Conservation (phyloP, 129 eudicot species). For the Centella asiatica region DNA sequence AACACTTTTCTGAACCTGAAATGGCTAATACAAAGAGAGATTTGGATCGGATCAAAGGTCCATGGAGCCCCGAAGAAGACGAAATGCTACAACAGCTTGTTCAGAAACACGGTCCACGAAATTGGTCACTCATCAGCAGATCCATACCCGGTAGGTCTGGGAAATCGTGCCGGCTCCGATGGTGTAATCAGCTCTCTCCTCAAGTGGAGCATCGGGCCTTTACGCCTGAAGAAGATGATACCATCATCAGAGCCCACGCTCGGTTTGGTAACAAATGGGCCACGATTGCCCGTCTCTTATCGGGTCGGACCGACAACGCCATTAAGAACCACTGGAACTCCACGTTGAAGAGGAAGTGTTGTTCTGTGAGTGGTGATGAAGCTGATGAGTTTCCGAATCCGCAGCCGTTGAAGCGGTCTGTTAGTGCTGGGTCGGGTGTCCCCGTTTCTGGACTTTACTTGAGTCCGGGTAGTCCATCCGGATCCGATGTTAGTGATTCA, state of each 20-base stretch:
- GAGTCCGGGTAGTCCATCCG: conserved; percentile 71
- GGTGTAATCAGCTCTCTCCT: conserved; percentile 97
- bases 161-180: conserved; percentile 73
- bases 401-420: conserved; percentile 60
- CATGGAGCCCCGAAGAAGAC: conserved; percentile 97
- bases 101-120: conserved; percentile 70
- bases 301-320: conserved; percentile 93
- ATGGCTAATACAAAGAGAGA: conserved; percentile 14
- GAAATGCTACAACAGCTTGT: conserved; percentile 60
- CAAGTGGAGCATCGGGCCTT: conserved; percentile 91
- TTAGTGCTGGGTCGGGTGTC: conserved; percentile 66
- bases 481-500: conserved; percentile 72
- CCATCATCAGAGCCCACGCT: conserved; percentile 75
- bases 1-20: background rate
- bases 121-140: conserved; percentile 84
- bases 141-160: conserved; percentile 81
- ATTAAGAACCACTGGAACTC: conserved; percentile 89
- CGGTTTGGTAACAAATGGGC: conserved; percentile 92
- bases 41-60: conserved; percentile 92
- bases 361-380: conserved; percentile 49
- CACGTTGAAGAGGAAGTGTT: conserved; percentile 57
- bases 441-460: conserved; percentile 44
- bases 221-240: conserved; percentile 76
- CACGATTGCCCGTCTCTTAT: conserved; percentile 68
- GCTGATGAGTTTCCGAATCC: conserved; percentile 30